phyloP scores from a whole-genome alignment of 805 yeast species.

The Candida pseudofarinosa region DNA sequence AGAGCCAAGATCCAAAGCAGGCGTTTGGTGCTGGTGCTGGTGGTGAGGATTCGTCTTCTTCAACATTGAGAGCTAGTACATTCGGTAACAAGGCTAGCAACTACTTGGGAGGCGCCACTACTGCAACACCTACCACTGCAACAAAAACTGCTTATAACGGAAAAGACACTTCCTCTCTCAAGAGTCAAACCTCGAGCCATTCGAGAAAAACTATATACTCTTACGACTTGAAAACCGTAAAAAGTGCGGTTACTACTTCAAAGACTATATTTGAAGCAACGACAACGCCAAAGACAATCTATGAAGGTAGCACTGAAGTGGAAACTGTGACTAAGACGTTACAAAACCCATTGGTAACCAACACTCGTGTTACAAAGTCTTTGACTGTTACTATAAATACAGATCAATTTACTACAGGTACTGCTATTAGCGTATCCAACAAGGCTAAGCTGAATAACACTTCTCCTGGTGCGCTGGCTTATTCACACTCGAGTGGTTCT shows the following conservation, averaged over 20 bases:
- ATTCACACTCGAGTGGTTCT: not conserved
- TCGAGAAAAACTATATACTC: not conserved
- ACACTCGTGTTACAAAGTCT: constrained; percentile 14
- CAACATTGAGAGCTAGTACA: not conserved
- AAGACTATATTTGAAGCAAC: constrained; percentile 24
- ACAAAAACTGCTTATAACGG: not conserved
- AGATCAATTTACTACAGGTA: not conserved
- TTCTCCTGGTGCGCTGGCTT: not conserved
- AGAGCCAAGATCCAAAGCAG: not conserved
- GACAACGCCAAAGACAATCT: constrained; percentile 18
- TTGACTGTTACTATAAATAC: not conserved
- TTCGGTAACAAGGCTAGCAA: not conserved
- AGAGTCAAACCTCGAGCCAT: too few relatives aligned
- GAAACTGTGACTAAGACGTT: constrained; percentile 19
- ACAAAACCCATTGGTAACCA: constrained; percentile 27
- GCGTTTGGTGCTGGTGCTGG: not conserved
- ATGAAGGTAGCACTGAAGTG: constrained; percentile 13
- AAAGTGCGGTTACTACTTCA: constrained; percentile 27
- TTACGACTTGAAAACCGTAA: constrained; percentile 10
- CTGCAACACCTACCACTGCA: not conserved
- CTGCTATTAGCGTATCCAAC: not conserved
- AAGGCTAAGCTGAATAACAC: not conserved
- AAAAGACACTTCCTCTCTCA: not conserved
- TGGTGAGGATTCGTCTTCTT: not conserved
- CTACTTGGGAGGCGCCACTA: not conserved